Evolutionary conservation across 106 monocot species (phyloP), one percentile per base, ranked within the genome.

Genomic region (Phalaenopsis aphrodite): DNA sequence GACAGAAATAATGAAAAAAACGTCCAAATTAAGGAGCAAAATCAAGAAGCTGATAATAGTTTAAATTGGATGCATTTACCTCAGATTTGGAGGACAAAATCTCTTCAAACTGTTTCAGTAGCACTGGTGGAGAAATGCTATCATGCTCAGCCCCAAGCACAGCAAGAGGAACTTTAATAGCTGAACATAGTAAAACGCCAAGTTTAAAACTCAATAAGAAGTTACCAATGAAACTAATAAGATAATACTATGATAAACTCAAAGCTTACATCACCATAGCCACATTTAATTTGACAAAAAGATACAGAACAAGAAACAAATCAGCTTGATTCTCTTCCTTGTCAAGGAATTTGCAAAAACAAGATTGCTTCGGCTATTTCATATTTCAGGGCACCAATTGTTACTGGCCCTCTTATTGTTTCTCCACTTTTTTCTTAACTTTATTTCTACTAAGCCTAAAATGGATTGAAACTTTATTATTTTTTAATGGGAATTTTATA

Each of bases 101-200:
- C 45, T 83, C 82, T 76, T 86, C 92, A 79, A 89, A 92, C 24
- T 92, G 87, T 74, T 86, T 92, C 49, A 86, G 8, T 11, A 92
- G 48, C 57, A 75, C 82, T 76, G 89, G 89, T 67, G 89, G 92
- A 72, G 89, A 83, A 10, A 41, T 81, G 0, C 75, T 11, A 79
- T 92, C 89, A 45, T 84, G 73, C 76, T 90, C 89, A 72, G 89
- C 92, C 75, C 84, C 92, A 75, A 92, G 89, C 8, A 92, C 55
- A 56, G 84, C 82, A 41, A 90, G 78, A 15, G 65, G 82, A 14
- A 69, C 16, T 73, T 87, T 88, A 56, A 81, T 81, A 72, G 82
- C 92, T 92, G 78, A 79, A 77, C 75, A 75, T 37, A 77, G 56
- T 45, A 73, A 86, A 78, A 46, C 38, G 78, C 15, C 3, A 19